phyloP scores from a whole-genome alignment of 345 rosid species.

The Citrus medica region DNA sequence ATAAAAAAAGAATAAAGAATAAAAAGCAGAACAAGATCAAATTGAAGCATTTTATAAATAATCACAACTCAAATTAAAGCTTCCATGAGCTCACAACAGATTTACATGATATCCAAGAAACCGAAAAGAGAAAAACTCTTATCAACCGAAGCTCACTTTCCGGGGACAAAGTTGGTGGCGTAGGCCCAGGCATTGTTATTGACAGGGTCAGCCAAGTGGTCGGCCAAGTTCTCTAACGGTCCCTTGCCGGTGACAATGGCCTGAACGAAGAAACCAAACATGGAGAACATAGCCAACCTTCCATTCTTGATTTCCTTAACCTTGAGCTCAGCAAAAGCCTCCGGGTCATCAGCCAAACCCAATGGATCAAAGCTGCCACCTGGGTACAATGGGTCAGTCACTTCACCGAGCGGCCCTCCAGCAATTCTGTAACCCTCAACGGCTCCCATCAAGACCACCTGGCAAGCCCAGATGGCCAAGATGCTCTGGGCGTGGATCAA shows the following conservation, averaged over 20 bases:
- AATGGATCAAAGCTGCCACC: constrained; percentile 88
- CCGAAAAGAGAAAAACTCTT: neutral
- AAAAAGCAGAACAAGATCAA: neutral
- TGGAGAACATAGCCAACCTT: constrained; percentile 80
- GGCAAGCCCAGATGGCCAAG: constrained; percentile 74
- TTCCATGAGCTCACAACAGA: constrained; percentile 18
- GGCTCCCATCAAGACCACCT: constrained; percentile 70
- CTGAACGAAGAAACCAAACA: constrained; percentile 85
- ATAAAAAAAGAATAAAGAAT: too few species aligned
- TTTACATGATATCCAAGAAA: constrained; percentile 16
- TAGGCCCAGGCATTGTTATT: constrained; percentile 91
- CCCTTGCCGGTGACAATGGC: constrained; percentile 89
- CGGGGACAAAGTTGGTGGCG: constrained; percentile 88
- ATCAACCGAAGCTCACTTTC: constrained; percentile 44
- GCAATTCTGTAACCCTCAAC: constrained; percentile 76
- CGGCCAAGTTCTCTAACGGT: constrained; percentile 74
- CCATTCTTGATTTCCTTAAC: constrained; percentile 86
- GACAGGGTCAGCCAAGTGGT: constrained; percentile 81
- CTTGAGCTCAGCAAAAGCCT: constrained; percentile 80
- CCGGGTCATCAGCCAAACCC: constrained; percentile 79
- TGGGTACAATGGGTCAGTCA: constrained; percentile 67
- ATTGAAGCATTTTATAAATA: neutral
- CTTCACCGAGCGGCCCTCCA: constrained; percentile 70
- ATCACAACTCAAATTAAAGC: constrained; percentile 12
- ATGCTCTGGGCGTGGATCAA: constrained; percentile 79